Conservation (phyloP, 1,139 yeast genomes). For the Pneumocystis canis region DNA sequence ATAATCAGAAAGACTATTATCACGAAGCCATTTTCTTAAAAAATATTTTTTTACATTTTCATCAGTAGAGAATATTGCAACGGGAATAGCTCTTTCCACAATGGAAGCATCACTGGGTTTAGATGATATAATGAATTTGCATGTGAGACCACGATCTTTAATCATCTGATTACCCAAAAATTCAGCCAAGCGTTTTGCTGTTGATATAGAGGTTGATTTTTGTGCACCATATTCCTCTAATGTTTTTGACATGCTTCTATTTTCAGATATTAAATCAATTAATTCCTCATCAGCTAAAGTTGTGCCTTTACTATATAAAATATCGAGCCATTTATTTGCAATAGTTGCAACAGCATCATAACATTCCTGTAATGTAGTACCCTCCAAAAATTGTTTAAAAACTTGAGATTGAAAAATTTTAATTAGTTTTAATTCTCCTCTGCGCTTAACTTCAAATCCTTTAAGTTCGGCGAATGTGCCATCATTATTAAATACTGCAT, state of each 20-base stretch:
- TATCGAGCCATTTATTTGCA: conserved; percentile 93
- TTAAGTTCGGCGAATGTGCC: conserved; percentile 89
- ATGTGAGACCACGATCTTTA: conserved; percentile 88
- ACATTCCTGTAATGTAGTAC: conserved; percentile 61
- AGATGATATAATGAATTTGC: conserved; percentile 81
- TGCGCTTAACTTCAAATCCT: conserved; percentile 90
- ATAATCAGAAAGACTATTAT: conserved; percentile 60
- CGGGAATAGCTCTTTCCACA: conserved; percentile 93
- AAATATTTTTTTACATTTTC: conserved; percentile 42
- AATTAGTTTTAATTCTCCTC: conserved; percentile 89
- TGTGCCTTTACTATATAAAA: conserved; percentile 71
- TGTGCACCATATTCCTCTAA: conserved; percentile 78
- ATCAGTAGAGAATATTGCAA: conserved; percentile 85
- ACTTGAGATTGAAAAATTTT: conserved; percentile 92
- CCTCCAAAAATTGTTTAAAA: conserved; percentile 80
- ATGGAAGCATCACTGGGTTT: conserved; percentile 79
- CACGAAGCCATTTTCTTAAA: conserved; percentile 75
- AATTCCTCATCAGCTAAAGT: conserved; percentile 89
- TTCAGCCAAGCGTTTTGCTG: conserved; percentile 85
- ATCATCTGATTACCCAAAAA: conserved; percentile 96
- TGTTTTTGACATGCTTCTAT: conserved; percentile 87
- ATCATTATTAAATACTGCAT: conserved; percentile 92
- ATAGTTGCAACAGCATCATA: conserved; percentile 81
- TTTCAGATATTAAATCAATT: conserved; percentile 88
- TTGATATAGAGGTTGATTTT: conserved; percentile 89